Base-by-base conservation (phyloP, 108 stramenopile genomes). In the Thalassiosira profunda region DNA sequence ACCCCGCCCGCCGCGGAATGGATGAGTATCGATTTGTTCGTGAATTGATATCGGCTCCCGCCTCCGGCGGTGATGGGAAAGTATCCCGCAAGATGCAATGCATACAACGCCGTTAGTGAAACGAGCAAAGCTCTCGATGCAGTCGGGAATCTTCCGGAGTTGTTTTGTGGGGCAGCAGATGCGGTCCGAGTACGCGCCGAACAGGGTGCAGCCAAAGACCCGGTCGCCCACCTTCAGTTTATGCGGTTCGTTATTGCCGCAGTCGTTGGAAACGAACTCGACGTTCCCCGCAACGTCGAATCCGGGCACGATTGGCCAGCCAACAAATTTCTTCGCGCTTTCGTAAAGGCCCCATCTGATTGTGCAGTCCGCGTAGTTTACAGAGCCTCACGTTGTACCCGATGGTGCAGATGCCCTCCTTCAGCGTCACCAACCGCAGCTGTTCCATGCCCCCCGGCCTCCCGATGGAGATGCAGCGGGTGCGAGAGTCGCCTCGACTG, bases 1-100 rank as follows among this genome's bases (percentile, higher is more conserved):
- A 96, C 92, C 24, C 95, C 95, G 33, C 95, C 95, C 9, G 92
- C 88, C 8, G 95, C 95, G 1, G 89, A 91, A 71, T 96, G 95
- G 57, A 96, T 89, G 57, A 96, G 70, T 12, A 96, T 87, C 2
- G 89, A 71, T 44, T 80, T 79, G 72, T 90, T 93, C 41, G 25
- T 72, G 62, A 79, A 74, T 30, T 59, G 76, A 40, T 31, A 58
- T 34, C 63, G 35, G 17, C 59, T 59, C 23, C 47, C 60, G 25
- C 46, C 51, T 28, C 12, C 24, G 26, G 54, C 21, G n/a, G n/a
- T n/a, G 26, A 26, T 33, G 44, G 85, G 77, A 36, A 74, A 92
- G 47, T 88, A 83, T 25, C 89, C 88, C 8, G 89, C 91, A 34
- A 96, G 55, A 54, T 76, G 65, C 17, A 96, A 60, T 12, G 90